A percentile compares a stretch with the other conserved stretches of the same genome.
Conservation (phyloP, 2,329 filamentous ascomycete genomes). For the Dactylella cylindrospora region DNA sequence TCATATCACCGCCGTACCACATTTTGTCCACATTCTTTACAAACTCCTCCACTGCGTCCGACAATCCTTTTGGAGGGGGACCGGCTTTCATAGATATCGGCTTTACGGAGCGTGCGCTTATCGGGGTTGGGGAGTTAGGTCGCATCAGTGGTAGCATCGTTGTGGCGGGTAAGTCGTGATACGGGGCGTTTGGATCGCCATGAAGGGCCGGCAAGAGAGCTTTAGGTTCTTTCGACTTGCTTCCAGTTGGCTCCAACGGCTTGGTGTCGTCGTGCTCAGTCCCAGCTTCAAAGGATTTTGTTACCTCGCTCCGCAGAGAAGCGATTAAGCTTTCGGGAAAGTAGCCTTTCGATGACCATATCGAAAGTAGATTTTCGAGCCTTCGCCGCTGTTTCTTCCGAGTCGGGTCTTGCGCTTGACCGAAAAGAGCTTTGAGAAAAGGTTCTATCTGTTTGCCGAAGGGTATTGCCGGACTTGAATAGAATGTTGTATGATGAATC, state of each 20-base stretch:
- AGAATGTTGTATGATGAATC: slow-evolving; percentile 67
- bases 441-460: slow-evolving; percentile 63
- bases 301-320: slow-evolving; percentile 62
- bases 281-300: slow-evolving; percentile 49
- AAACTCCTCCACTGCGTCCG: slow-evolving; percentile 68
- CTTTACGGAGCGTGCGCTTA: slow-evolving; percentile 69
- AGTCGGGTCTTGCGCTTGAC: slow-evolving; percentile 60
- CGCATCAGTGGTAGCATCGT: slow-evolving; percentile 78
- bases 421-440: slow-evolving; percentile 64
- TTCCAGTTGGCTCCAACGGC: neutral
- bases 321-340: slow-evolving; percentile 60
- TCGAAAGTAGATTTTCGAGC: slow-evolving; percentile 63
- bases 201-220: slow-evolving; percentile 68
- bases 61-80: slow-evolving; percentile 67
- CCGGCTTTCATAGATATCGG: slow-evolving; percentile 70
- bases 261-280: neutral
- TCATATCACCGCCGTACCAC: slow-evolving; percentile 59
- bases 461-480: slow-evolving; percentile 56
- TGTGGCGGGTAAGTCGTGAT: slow-evolving; percentile 79
- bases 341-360: slow-evolving; percentile 71
- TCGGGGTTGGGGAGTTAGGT: slow-evolving; percentile 72
- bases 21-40: slow-evolving; percentile 70
- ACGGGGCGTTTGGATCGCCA: slow-evolving; percentile 71
- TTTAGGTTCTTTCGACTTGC: slow-evolving; percentile 26
- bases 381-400: slow-evolving; percentile 67